A percentile compares a stretch with the other conserved stretches of the same genome.
phyloP scores from a whole-genome alignment of 306 rosid species.

The Boehmeria nivea region DNA sequence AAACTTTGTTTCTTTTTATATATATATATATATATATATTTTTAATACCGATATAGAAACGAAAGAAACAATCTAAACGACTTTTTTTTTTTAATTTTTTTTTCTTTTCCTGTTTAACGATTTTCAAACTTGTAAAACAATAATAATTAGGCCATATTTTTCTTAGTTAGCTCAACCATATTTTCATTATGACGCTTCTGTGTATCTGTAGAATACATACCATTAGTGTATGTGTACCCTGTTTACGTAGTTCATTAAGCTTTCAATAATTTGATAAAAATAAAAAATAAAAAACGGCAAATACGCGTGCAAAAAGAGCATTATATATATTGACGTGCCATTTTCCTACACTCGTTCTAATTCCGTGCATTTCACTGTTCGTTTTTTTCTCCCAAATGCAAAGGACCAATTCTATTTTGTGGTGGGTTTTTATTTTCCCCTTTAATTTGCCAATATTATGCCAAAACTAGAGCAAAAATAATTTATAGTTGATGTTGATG shows the following conservation, averaged over 20 bases:
- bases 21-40: no score
- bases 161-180: background rate
- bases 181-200: no score
- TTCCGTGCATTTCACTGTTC: background rate
- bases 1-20: no score
- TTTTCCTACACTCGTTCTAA: background rate
- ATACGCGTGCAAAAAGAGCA: background rate
- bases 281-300: background rate
- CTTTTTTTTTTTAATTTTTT: no score
- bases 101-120: no score
- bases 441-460: background rate
- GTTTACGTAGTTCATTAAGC: background rate
- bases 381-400: conserved; percentile 9
- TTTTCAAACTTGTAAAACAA: no score
- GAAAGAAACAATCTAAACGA: no score
- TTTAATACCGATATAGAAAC: no score
- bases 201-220: no score
- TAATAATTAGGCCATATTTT: background rate
- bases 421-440: background rate
- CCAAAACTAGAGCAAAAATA: background rate
- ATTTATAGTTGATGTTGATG: background rate
- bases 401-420: background rate
- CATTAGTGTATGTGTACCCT: no score
- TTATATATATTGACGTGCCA: no score
- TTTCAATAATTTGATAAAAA: background rate